Conservation (phyloP, 2,329 filamentous ascomycete species). For the Alternaria angustiovoidea region DNA sequence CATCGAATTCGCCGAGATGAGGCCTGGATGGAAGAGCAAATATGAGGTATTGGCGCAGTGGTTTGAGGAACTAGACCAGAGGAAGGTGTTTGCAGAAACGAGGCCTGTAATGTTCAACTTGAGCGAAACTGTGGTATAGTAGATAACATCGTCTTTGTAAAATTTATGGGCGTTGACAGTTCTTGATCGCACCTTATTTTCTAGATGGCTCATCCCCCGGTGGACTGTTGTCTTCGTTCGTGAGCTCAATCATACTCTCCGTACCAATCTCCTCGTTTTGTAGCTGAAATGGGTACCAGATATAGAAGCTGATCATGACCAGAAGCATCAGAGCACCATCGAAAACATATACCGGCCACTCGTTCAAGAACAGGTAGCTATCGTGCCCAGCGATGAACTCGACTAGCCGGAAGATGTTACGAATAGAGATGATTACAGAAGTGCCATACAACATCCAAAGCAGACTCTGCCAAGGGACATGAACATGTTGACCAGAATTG, state of each 20-base stretch:
- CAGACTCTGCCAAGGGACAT: constrained; percentile 42
- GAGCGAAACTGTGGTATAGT: constrained; percentile 21
- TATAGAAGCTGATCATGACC: constrained; percentile 16
- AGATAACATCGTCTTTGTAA: not conserved
- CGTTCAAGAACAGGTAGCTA: constrained; percentile 58
- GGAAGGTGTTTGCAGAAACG: constrained; percentile 25
- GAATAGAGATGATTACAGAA: constrained; percentile 53
- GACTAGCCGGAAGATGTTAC: constrained; percentile 56
- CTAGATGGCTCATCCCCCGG: not conserved
- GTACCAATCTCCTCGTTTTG: not conserved
- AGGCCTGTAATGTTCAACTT: constrained; percentile 29
- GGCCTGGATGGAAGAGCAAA: constrained; percentile 17
- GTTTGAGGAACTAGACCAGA: constrained; percentile 18
- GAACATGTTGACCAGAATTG: not conserved
- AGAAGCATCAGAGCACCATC: constrained; percentile 57
- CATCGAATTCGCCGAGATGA: constrained; percentile 18
- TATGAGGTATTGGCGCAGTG: constrained; percentile 20
- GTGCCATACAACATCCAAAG: constrained; percentile 49
- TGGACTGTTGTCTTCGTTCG: not conserved
- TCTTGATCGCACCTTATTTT: not conserved
- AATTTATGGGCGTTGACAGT: not conserved
- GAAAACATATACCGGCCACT: constrained; percentile 62
- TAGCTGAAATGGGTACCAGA: constrained; percentile 20
- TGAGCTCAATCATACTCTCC: constrained; percentile 18
- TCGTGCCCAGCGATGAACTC: constrained; percentile 52